Percentiles rank a stretch among this genome's conserved stretches.
These are phyloP conservation scores for Serendipita indica DNA, from an alignment of 768 basidiomycete species.

Conservation along the genomic window DNA sequence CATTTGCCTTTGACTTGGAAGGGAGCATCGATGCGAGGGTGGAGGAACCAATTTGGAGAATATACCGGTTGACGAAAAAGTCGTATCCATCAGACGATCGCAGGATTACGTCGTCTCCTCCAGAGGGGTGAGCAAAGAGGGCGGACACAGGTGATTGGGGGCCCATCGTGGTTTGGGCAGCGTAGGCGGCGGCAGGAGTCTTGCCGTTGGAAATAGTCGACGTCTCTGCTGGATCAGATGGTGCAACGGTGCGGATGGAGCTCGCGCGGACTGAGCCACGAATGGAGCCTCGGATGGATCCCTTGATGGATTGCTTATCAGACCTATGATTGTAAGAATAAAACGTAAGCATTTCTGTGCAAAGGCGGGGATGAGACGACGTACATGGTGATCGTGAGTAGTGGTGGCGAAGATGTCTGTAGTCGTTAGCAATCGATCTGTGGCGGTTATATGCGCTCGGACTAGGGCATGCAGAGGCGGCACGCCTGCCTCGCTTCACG, in stretches of 20 bases:
- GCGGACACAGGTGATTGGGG: neutral
- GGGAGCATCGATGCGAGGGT: neutral
- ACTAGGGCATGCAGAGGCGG: too few relatives aligned
- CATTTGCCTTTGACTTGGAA: neutral
- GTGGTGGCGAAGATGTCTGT: too few relatives aligned
- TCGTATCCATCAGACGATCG: conserved; percentile 2
- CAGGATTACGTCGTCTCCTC: neutral
- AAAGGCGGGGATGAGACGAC: too few relatives aligned
- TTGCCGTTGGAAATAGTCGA: neutral
- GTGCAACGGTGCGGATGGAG: neutral
- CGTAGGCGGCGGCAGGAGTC: neutral
- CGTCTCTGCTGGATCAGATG: neutral
- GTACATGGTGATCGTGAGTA: too few relatives aligned
- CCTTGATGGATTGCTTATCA: too few relatives aligned
- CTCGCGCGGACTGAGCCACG: too few relatives aligned
- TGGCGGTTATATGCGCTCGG: too few relatives aligned
- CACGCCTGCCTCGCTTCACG: too few relatives aligned
- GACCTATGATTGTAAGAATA: too few relatives aligned
- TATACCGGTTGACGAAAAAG: conserved; percentile 3
- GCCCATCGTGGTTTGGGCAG: neutral
- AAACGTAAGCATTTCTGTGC: too few relatives aligned
- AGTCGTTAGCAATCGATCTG: too few relatives aligned
- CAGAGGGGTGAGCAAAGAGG: neutral
- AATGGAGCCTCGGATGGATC: too few relatives aligned
- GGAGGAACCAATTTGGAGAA: conserved; percentile 1